phyloP scores from a whole-genome alignment of 1,284 basidiomycete genomes.

The Ustilago nuda region DNA sequence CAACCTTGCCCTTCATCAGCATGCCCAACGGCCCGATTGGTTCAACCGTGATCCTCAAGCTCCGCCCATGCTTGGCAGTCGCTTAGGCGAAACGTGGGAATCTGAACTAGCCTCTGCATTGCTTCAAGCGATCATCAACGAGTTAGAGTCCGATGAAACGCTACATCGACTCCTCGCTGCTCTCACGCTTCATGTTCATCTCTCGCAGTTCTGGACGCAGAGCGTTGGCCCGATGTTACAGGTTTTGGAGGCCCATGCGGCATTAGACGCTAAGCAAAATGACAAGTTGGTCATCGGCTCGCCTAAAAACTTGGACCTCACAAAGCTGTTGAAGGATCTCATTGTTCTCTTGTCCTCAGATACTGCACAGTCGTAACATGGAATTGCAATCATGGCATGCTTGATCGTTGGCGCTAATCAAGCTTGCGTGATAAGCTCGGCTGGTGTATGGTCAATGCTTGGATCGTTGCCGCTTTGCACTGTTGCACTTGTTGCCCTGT shows the following conservation, averaged over 20 bases:
- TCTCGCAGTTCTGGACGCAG: constrained; percentile 74
- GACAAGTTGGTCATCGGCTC: constrained; percentile 20
- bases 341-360: constrained; percentile 19
- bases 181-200: constrained; percentile 78
- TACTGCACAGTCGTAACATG: background rate
- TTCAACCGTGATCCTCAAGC: constrained; percentile 65
- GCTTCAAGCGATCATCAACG: constrained; percentile 78
- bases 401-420: background rate
- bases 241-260: constrained; percentile 73
- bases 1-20: constrained; percentile 74
- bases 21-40: constrained; percentile 37
- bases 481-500: background rate
- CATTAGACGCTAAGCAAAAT: constrained; percentile 12
- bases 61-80: constrained; percentile 75
- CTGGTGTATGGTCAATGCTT: background rate
- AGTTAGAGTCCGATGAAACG: constrained; percentile 80
- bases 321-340: constrained; percentile 29
- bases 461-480: background rate
- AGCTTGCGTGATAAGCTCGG: constrained; percentile 5
- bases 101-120: constrained; percentile 82
- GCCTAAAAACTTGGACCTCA: constrained; percentile 31
- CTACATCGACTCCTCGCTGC: constrained; percentile 77
- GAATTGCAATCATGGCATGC: background rate
- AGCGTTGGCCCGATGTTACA: constrained; percentile 78
- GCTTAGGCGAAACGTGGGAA: constrained; percentile 76